phyloP scores from a whole-genome alignment of 176 grass and related monocot genomes.

The Neostapfia colusana region DNA sequence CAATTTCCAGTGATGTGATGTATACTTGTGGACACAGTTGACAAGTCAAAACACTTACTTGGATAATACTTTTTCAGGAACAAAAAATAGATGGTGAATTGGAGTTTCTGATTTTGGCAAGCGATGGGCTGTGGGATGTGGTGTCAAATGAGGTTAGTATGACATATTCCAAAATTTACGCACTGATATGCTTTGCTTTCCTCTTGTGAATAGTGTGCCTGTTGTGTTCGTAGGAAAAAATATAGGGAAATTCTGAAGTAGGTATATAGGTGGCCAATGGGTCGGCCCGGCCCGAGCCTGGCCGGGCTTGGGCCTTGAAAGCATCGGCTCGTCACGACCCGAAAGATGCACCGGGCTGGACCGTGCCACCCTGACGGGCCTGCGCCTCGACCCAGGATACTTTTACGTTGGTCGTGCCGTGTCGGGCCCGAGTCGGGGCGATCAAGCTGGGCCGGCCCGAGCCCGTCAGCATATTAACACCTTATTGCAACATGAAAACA shows the following conservation, averaged over 20 bases:
- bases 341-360: too few relatives aligned
- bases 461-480: too few relatives aligned
- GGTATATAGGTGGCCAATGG: too few relatives aligned
- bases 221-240: background rate
- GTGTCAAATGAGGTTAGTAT: conserved; percentile 75
- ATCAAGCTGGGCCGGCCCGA: too few relatives aligned
- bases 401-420: too few relatives aligned
- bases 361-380: too few relatives aligned
- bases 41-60: conserved; percentile 19
- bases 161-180: conserved; percentile 10
- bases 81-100: conserved; percentile 67
- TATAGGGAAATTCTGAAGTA: background rate
- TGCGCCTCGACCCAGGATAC: too few relatives aligned
- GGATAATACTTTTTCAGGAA: conserved; percentile 55
- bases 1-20: background rate
- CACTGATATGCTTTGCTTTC: background rate
- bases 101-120: conserved; percentile 90
- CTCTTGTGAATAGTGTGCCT: background rate
- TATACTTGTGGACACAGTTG: background rate
- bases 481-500: too few relatives aligned
- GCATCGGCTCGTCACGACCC: too few relatives aligned
- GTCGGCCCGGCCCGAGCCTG: too few relatives aligned
- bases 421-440: too few relatives aligned
- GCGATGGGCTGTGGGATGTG: conserved; percentile 89
- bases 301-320: too few relatives aligned